phyloP scores from a whole-genome alignment of 1,139 yeast genomes.

The Geotrichum histeridarum region DNA sequence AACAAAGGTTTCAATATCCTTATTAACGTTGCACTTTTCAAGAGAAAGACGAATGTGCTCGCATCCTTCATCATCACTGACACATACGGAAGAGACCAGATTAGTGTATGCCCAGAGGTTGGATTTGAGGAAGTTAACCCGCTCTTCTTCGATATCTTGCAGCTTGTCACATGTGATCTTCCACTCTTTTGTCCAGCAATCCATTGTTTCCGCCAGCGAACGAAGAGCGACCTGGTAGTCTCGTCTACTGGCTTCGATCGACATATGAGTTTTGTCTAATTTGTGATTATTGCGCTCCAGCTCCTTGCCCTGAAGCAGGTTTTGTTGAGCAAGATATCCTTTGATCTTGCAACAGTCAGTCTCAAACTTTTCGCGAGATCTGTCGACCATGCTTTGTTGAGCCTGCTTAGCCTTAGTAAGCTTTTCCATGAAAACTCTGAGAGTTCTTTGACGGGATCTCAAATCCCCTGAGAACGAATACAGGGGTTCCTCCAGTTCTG shows the following conservation, averaged over 20 bases:
- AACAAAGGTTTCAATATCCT: constrained; percentile 57
- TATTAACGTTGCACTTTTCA: constrained; percentile 61
- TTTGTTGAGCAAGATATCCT: constrained; percentile 56
- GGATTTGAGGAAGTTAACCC: constrained; percentile 68
- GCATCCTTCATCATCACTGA: constrained; percentile 69
- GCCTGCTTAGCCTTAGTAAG: constrained; percentile 41
- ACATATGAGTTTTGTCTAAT: constrained; percentile 50
- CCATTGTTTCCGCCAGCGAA: constrained; percentile 58
- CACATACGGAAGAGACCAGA: constrained; percentile 69
- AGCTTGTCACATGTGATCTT: constrained; percentile 57
- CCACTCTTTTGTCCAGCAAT: constrained; percentile 80
- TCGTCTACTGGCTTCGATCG: constrained; percentile 47
- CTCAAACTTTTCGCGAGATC: constrained; percentile 51
- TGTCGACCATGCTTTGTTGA: constrained; percentile 40
- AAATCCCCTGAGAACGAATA: constrained; percentile 42
- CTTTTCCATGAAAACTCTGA: constrained; percentile 44
- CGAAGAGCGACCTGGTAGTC: constrained; percentile 58
- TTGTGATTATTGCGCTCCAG: constrained; percentile 61
- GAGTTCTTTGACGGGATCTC: constrained; percentile 45
- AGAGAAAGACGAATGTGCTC: constrained; percentile 63
- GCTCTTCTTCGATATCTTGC: constrained; percentile 72
- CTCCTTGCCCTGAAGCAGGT: constrained; percentile 75
- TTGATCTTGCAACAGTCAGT: constrained; percentile 56
- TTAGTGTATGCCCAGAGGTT: constrained; percentile 83
- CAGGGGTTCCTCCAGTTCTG: constrained; percentile 44